Evolutionary conservation across 108 stramenopile species (phyloP), one percentile per base, ranked within the genome.

Genomic region (Cyclostephanos tholiformis): DNA sequence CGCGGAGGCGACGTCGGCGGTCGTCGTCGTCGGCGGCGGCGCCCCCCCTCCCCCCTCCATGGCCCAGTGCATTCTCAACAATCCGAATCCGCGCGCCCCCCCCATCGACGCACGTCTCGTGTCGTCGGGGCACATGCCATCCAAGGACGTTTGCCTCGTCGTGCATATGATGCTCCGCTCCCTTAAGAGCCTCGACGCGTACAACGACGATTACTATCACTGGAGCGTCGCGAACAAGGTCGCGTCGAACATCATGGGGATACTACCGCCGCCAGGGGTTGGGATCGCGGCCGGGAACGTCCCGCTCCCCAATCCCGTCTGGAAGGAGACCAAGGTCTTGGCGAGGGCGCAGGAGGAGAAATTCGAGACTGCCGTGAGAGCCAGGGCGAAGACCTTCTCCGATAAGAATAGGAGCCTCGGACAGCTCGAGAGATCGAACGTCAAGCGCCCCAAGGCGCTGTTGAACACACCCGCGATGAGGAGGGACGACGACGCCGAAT

Each of bases 151-250:
- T 43, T 82, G 87, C 46, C 91, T 88, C 67, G 81, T 95, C 22
- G 75, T 95, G 19, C 84, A 92, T 77, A 41, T 87, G 2, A 95
- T 95, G 80, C 58, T 95, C 23, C 87, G 86, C 27, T 87, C 91
- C 7, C 72, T 95, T 13, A 71, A 81, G 55, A 76, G 77, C 49
- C 26, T 73, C 17, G 81, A 82, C 53, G 55, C 72, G 7, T 82
- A 82, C 65, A 82, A 74, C 55, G 76, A 77, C 65, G 81, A 82
- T 36, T 82, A 82, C 43, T 82, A 82, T 52, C 76, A 77, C 38
- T 82, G 81, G 81, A 82, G 81, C 49, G 72, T 65, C 39, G 71
- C 73, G 17, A 72, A 72, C 43, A 62, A 70, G n/a, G 49, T 49
- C 25, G 63, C 36, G 14, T 59, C 59, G 23, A 74, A 68, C n/a